phyloP scores from a whole-genome alignment of 2,329 filamentous ascomycete genomes.

The Hyphodiscus sp. region DNA sequence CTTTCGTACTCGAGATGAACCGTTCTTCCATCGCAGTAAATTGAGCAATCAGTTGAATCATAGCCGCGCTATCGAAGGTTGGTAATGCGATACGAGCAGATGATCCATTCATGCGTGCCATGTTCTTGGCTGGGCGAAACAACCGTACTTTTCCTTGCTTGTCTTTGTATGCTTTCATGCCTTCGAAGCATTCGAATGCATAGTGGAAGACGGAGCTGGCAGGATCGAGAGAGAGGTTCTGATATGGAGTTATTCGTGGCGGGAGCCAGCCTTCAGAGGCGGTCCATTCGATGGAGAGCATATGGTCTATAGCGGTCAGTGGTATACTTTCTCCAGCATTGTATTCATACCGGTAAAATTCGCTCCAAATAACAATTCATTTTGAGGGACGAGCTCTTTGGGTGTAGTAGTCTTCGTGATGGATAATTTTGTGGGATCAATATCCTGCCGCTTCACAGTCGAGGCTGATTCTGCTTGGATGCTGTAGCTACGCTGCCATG shows the following conservation, averaged over 20 bases:
- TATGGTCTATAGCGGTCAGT: conserved; percentile 65
- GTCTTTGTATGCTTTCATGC: conserved; percentile 99
- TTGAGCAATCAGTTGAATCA: conserved; percentile 76
- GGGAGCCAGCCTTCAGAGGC: conserved; percentile 65
- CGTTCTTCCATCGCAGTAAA: conserved; percentile 76
- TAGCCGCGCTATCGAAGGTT: conserved; percentile 65
- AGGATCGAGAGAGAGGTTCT: conserved; percentile 94
- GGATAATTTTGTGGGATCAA: conserved; percentile 72
- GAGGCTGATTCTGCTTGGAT: conserved; percentile 33
- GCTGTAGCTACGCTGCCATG: conserved; percentile 40
- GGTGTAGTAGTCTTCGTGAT: conserved; percentile 71
- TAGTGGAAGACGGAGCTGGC: conserved; percentile 98
- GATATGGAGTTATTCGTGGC: conserved; percentile 84
- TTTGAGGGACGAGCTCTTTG: conserved; percentile 64
- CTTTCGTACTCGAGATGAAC: conserved; percentile 80
- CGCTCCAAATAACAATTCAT: conserved; percentile 83
- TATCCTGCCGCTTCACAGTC: conserved; percentile 47
- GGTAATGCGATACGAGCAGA: conserved; percentile 87
- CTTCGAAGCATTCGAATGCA: conserved; percentile 96
- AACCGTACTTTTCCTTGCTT: conserved; percentile 67
- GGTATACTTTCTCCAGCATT: background rate
- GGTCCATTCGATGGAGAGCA: conserved; percentile 94
- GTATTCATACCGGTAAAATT: conserved; percentile 71
- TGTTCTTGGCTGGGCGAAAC: conserved; percentile 94
- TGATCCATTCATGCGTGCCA: conserved; percentile 89